Evolutionary conservation across 495 filamentous ascomycete species (phyloP).

Genomic region (Penicillium tannophilum): DNA sequence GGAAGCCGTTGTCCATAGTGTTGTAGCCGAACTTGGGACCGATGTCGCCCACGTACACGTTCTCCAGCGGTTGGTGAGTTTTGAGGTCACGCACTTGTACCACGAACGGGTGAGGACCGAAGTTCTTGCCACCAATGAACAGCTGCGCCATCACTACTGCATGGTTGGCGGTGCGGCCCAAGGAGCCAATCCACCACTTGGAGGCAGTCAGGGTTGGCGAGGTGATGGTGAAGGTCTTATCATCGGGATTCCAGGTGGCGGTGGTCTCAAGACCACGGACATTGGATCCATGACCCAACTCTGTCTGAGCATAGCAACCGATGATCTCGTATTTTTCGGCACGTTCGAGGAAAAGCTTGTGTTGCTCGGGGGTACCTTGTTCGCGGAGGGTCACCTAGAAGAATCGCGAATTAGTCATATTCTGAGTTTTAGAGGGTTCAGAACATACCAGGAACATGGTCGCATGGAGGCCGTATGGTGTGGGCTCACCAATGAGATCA

Average conservation of each 20-base stretch:
- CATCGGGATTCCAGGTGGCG: constrained; percentile 66
- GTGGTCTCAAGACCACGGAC: constrained; percentile 74
- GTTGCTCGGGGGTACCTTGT: constrained; percentile 70
- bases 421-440: neutral
- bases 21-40: constrained; percentile 74
- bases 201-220: constrained; percentile 67
- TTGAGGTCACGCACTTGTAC: constrained; percentile 71
- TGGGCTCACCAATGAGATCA: constrained; percentile 64
- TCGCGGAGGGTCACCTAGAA: constrained; percentile 63
- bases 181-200: constrained; percentile 81
- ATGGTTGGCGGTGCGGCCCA: constrained; percentile 72
- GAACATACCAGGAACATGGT: constrained; percentile 62
- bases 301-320: constrained; percentile 78
- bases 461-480: constrained; percentile 68
- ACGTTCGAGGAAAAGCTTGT: constrained; percentile 64
- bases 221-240: constrained; percentile 70
- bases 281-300: constrained; percentile 74
- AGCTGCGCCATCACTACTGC: constrained; percentile 76
- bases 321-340: constrained; percentile 67
- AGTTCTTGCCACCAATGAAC: constrained; percentile 61
- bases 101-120: constrained; percentile 75
- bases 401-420: constrained; percentile 10
- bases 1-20: constrained; percentile 77
- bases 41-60: constrained; percentile 71
- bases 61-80: constrained; percentile 70